Evolutionary conservation across 1,284 basidiomycete genomes (phyloP), one percentile per base, ranked within the genome.

Genomic region (Apiotrichum gamsii): DNA sequence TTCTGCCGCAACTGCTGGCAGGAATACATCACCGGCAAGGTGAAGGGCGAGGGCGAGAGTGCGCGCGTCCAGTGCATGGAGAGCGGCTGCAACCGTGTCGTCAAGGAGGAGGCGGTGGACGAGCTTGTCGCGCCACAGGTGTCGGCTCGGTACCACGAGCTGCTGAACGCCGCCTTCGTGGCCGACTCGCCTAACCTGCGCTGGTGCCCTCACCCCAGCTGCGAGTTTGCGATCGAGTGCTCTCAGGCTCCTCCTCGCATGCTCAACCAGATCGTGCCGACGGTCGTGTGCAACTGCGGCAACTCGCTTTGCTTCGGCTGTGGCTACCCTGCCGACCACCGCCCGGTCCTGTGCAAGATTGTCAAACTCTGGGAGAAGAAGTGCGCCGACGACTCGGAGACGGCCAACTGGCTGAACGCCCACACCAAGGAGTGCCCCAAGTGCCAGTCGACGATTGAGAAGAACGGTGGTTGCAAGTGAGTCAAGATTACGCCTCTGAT

Each of bases 401-500:
- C 94, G 16, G 90, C 91, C 32, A 97, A 98, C 69, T 98, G 94
- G 94, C 93, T 98, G 75, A 90, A 88, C 78, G 96, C 91, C 59
- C 96, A 98, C 70, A 98, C 94, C 41, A 97, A 98, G 76, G 94
- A 98, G 72, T 98, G 94, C 68, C 80, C 83, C 37, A 85, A 90
- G 67, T 98, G 94, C 72, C 83, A 87, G 67, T 91, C 90, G 60
- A 96, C 93, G 42, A 97, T 98, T 57, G 93, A 98, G 79, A 97
- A 98, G 84, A 97, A 97, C 61, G 93, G 94, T n/a, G 93, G 94
- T 5, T 97, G 94, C 88, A 94, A 95, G 90, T 91, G 68, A 65
- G 87, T 82, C 11, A 14, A 45, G 29, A 8, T 18, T n/a, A n/a
- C n/a, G n/a, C n/a, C n/a, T n/a, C n/a, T n/a, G n/a, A 20, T 5